These are phyloP conservation scores for Boletus patriciae DNA, from an alignment of 768 basidiomycete genomes.

Conservation along the genomic window DNA sequence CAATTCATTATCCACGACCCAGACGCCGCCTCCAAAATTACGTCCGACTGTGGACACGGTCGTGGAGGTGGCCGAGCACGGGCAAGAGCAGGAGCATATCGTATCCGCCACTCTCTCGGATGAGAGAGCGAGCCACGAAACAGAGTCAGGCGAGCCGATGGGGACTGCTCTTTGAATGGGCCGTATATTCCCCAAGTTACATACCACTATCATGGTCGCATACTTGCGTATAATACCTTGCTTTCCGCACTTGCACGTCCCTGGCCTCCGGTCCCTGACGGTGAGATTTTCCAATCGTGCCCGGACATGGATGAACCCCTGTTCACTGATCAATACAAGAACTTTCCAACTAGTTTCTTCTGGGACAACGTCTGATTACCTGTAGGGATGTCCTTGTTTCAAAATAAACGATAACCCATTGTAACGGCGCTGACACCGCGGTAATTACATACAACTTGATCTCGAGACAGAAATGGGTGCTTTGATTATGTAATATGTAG, in stretches of 20 bases:
- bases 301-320: neutral
- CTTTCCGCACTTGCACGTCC: neutral
- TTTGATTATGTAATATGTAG: slow-evolving; percentile 23
- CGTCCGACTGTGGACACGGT: slow-evolving; percentile 27
- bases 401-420: neutral
- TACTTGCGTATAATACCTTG: neutral
- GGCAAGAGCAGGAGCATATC: slow-evolving; percentile 14
- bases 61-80: slow-evolving; percentile 26
- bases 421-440: neutral
- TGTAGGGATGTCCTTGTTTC: neutral
- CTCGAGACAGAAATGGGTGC: neutral
- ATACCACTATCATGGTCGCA: neutral
- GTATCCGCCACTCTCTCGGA: neutral
- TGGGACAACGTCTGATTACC: neutral
- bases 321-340: neutral
- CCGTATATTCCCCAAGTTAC: neutral
- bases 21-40: slow-evolving; percentile 13
- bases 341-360: neutral
- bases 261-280: neutral
- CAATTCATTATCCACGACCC: neutral
- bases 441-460: neutral
- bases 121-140: slow-evolving; percentile 15
- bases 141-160: slow-evolving; percentile 17
- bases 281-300: no score
- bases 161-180: slow-evolving; percentile 33